Conservation (phyloP, 371 early-diverging fungal genomes). For the Dichotomocladium elegans region DNA sequence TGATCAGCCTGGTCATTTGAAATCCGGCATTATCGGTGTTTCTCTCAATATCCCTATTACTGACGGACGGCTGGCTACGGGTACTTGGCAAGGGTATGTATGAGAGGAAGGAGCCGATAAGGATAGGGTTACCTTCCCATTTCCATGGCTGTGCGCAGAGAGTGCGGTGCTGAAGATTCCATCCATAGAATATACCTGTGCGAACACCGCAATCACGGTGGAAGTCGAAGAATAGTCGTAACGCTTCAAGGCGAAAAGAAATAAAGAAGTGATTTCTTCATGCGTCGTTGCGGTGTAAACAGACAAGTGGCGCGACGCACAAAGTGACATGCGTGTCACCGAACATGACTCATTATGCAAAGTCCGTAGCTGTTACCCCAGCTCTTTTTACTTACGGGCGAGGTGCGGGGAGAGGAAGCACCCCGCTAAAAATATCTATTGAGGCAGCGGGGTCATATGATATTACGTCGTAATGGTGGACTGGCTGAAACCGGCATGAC, state of each 20-base stretch:
- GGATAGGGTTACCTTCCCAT: background rate
- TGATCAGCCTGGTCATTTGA: constrained; percentile 83
- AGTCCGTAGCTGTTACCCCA: no score
- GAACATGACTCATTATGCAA: no score
- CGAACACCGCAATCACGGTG: constrained; percentile 71
- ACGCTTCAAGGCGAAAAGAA: constrained; percentile 69
- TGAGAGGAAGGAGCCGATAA: background rate
- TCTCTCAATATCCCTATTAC: constrained; percentile 86
- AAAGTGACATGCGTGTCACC: no score
- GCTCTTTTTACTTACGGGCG: no score
- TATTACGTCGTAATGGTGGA: no score
- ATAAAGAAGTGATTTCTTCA: constrained; percentile 1
- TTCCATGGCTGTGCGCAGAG: background rate
- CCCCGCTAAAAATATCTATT: no score
- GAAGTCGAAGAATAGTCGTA: constrained; percentile 61
- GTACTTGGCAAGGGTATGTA: constrained; percentile 90
- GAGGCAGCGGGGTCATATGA: no score
- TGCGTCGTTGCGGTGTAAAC: no score
- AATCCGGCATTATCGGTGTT: constrained; percentile 79
- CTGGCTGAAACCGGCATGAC: no score
- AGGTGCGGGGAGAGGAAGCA: no score
- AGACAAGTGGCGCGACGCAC: no score
- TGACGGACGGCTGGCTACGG: constrained; percentile 72
- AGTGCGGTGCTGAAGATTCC: background rate
- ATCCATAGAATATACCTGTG: constrained; percentile 61